Evolutionary conservation across 345 rosid genomes (phyloP), one percentile per base, ranked within the genome.

Genomic region (Salix dunnii): DNA sequence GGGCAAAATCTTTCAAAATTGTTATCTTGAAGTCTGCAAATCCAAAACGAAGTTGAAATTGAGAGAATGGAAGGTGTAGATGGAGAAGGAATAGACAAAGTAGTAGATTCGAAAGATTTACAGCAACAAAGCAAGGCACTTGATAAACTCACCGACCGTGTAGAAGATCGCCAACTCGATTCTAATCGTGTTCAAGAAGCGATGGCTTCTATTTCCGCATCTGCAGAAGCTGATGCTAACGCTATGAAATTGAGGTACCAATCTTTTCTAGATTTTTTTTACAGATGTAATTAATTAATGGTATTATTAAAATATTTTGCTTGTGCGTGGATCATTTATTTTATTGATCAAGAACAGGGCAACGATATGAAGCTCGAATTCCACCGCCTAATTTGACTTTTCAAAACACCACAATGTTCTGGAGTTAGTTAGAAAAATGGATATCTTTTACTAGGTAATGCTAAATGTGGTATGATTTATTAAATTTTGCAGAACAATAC

Each of bases 41-140:
- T 11, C n/a, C 5, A n/a, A 58, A 38, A 42, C 7, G 2, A 40
- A 68, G 61, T 0, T 16, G 12, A 28, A 61, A 51, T n/a, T 21
- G 2, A 40, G 18, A 75, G 33, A 49, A 93, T 96, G 99, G 99
- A 91, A 77, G 92, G 85, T 14, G 86, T 81, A 42, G 97, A 88
- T 7, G 98, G 87, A 78, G 89, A 82, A 74, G 96, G 87, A 16
- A 83, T 81, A 13, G 97, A 90, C 67, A 82, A 88, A 68, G 75
- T 85, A 60, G 84, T 82, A 2, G 97, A 94, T 83, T 96, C 98
- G 4, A 96, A 96, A 86, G 99, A 96, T 67, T 78, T 96, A 23
- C 99, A 94, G 84, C 97, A 94, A 82, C 97, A 96, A 83, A 96
- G 95, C 94, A 96, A 96, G 83, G 98, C 97, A 27, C 82, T 96